A percentile compares a stretch with the other conserved stretches of the same genome.
Evolutionary conservation across 306 rosid genomes (phyloP).

Genomic region (Ormosia semicastrata): DNA sequence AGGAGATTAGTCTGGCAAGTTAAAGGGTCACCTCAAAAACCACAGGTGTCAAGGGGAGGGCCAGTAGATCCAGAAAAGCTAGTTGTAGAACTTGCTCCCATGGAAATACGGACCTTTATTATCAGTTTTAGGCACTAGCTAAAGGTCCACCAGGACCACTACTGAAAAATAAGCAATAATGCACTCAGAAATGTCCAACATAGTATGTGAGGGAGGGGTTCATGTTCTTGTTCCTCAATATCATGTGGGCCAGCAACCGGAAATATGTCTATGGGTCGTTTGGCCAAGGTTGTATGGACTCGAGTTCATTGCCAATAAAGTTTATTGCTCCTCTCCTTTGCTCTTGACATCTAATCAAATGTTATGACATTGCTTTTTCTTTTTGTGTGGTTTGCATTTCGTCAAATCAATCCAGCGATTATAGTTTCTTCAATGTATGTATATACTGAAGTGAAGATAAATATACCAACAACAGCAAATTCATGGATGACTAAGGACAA

Average conservation of each 20-base stretch:
- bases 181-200: background rate
- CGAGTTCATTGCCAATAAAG: background rate
- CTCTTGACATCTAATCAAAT: slow-evolving; percentile 10
- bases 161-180: slow-evolving; percentile 7
- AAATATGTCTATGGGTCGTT: background rate
- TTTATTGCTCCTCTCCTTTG: background rate
- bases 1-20: slow-evolving; percentile 72
- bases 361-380: background rate
- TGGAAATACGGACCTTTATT: slow-evolving; percentile 66
- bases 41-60: slow-evolving; percentile 51
- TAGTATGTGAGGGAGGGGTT: background rate
- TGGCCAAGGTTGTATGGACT: background rate
- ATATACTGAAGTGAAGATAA: no score
- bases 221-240: background rate
- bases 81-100: slow-evolving; percentile 59
- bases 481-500: no score
- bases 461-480: no score
- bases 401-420: no score
- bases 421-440: no score
- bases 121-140: slow-evolving; percentile 29
- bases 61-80: slow-evolving; percentile 60
- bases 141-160: background rate
- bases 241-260: background rate
- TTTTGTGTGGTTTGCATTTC: background rate
- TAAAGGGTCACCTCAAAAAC: slow-evolving; percentile 42